Evolutionary conservation across 1,139 yeast genomes (phyloP).

Genomic region (Yamadazyma buinensis): DNA sequence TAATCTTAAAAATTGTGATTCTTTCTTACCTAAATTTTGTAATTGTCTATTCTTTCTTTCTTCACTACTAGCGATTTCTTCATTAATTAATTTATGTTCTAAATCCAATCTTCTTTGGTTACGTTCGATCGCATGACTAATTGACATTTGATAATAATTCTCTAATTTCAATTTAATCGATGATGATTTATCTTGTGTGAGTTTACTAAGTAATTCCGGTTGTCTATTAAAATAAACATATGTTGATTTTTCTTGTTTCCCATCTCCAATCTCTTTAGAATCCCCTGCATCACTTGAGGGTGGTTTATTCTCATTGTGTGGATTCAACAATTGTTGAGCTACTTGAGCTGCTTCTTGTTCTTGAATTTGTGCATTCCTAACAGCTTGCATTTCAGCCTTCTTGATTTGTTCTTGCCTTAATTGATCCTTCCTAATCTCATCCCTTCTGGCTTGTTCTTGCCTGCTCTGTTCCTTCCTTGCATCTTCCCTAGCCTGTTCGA

Average conservation of each 20-base stretch:
- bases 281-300: too few relatives aligned
- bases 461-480: conserved; percentile 4
- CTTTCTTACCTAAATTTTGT: conserved; percentile 68
- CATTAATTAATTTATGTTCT: conserved; percentile 63
- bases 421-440: neutral
- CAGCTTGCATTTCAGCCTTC: too few relatives aligned
- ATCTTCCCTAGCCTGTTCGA: too few relatives aligned
- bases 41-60: conserved; percentile 74
- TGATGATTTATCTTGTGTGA: conserved; percentile 70
- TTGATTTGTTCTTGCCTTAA: conserved; percentile 4
- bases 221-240: conserved; percentile 81
- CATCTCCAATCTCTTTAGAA: too few relatives aligned
- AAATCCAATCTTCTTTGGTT: conserved; percentile 73
- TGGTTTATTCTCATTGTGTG: too few relatives aligned
- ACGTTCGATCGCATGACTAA: conserved; percentile 75
- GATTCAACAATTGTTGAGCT: too few relatives aligned
- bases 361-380: conserved; percentile 3
- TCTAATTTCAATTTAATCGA: conserved; percentile 69
- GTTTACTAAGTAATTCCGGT: conserved; percentile 68
- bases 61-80: conserved; percentile 58
- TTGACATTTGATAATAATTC: conserved; percentile 72
- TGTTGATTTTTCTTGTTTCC: too few relatives aligned
- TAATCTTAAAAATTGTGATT: conserved; percentile 70
- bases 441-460: neutral
- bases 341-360: conserved; percentile 4